phyloP scores from a whole-genome alignment of 441 rosid genomes.

The Eruca vesicaria region DNA sequence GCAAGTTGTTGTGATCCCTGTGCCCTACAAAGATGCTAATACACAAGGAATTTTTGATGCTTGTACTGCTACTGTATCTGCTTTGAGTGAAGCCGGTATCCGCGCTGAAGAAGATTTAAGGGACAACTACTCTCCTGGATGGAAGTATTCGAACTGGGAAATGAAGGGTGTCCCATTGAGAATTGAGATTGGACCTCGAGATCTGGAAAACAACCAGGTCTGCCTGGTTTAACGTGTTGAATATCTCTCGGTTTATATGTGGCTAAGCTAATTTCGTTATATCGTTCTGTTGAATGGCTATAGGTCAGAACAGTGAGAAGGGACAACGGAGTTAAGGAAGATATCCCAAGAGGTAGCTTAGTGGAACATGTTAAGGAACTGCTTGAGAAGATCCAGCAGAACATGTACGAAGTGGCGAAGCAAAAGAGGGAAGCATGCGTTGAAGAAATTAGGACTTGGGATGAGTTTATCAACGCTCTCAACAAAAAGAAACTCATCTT shows the following conservation, averaged over 20 bases:
- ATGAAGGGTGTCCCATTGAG: slow-evolving; percentile 97
- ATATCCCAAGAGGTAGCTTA: slow-evolving; percentile 60
- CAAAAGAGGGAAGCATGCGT: slow-evolving; percentile 79
- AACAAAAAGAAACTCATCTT: slow-evolving; percentile 80
- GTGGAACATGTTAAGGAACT: slow-evolving; percentile 58
- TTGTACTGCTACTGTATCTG: slow-evolving; percentile 66
- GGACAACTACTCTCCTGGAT: slow-evolving; percentile 95
- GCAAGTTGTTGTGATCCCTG: slow-evolving; percentile 88
- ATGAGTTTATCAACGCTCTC: slow-evolving; percentile 79
- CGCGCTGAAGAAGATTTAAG: slow-evolving; percentile 78
- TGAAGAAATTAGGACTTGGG: slow-evolving; percentile 77
- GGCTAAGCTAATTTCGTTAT: neutral
- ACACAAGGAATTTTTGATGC: slow-evolving; percentile 83
- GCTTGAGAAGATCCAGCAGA: slow-evolving; percentile 64
- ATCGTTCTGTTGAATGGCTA: slow-evolving; percentile 5
- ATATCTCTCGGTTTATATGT: slow-evolving; percentile 3
- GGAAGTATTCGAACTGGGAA: slow-evolving; percentile 99
- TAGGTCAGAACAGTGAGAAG: slow-evolving; percentile 94
- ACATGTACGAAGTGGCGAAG: slow-evolving; percentile 73
- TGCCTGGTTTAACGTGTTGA: neutral
- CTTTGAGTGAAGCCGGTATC: slow-evolving; percentile 70
- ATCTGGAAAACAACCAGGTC: slow-evolving; percentile 87
- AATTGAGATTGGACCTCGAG: slow-evolving; percentile 98
- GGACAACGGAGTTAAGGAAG: slow-evolving; percentile 73
- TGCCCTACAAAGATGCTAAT: slow-evolving; percentile 93